A percentile compares a stretch with the other conserved stretches of the same genome.
Conservation (phyloP, 768 basidiomycete species). For the Mycena venus region DNA sequence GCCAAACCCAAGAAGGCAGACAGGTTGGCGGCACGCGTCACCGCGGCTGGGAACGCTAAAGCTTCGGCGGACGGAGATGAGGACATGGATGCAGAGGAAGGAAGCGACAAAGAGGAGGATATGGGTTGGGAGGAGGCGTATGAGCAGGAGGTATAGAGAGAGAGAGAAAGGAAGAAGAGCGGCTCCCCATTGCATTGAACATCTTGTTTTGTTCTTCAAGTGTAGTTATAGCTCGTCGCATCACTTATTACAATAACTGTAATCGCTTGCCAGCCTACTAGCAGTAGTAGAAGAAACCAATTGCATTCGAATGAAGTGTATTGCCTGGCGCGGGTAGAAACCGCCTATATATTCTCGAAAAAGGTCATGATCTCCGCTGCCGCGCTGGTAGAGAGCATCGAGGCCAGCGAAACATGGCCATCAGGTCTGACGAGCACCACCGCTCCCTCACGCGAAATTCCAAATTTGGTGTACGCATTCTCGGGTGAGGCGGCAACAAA, state of each 20-base stretch:
- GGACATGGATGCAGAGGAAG: slow-evolving; percentile 57
- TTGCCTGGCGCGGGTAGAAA: too few species aligned
- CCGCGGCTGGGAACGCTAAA: background rate
- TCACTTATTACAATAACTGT: background rate
- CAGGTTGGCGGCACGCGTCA: slow-evolving; percentile 27
- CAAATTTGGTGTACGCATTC: slow-evolving; percentile 4
- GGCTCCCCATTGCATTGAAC: slow-evolving; percentile 18
- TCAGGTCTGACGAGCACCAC: background rate
- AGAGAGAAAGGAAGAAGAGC: too few species aligned
- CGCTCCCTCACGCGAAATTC: background rate
- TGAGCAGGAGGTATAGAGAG: slow-evolving; percentile 84
- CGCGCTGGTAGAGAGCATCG: background rate
- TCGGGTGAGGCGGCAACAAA: background rate
- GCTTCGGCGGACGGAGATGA: slow-evolving; percentile 25
- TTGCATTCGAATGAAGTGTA: background rate
- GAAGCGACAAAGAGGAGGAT: slow-evolving; percentile 67
- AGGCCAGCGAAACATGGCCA: slow-evolving; percentile 1
- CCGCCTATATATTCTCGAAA: background rate
- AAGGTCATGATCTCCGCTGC: background rate
- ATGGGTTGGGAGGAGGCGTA: slow-evolving; percentile 69
- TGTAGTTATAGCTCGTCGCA: slow-evolving; percentile 27
- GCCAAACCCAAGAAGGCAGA: slow-evolving; percentile 38
- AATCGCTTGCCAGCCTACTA: background rate
- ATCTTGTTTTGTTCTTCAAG: slow-evolving; percentile 10
- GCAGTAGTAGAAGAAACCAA: background rate